Percentiles rank a stretch among this genome's conserved stretches.
phyloP scores from a whole-genome alignment of 164 flowering plant species.

The Magnolia kwangsiensis region DNA sequence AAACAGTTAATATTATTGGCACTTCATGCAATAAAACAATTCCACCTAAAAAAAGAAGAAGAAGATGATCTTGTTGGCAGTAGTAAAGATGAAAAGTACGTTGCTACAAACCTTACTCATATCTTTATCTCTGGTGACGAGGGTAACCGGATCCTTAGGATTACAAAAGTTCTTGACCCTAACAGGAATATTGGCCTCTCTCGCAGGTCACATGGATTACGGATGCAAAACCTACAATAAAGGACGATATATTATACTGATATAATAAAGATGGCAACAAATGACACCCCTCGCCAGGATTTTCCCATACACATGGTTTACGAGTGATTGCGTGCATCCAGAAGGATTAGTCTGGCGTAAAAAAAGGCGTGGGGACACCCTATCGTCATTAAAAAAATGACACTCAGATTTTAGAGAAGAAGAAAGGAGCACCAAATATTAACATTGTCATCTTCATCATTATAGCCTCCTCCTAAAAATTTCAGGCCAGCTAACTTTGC shows the following conservation, averaged over 20 bases:
- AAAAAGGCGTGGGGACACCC: too few species aligned
- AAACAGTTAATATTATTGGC: neutral
- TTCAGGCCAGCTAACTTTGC: neutral
- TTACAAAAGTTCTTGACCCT: conserved; percentile 95
- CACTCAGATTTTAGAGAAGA: neutral
- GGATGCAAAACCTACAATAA: conserved; percentile 84
- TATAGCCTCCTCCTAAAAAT: neutral
- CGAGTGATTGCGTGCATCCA: too few species aligned
- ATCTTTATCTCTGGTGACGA: conserved; percentile 72
- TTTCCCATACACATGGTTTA: too few species aligned
- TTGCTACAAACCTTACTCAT: conserved; percentile 63
- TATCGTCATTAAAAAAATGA: too few species aligned
- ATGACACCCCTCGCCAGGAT: neutral
- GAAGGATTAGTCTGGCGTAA: too few species aligned
- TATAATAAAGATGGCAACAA: neutral
- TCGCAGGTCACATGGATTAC: conserved; percentile 95
- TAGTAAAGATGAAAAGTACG: neutral
- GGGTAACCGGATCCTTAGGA: conserved; percentile 88
- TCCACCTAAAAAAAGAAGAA: too few species aligned
- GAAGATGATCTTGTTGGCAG: too few species aligned
- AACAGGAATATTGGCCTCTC: conserved; percentile 91
- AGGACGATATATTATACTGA: neutral
- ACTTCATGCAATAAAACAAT: neutral
- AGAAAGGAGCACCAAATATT: neutral
- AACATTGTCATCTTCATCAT: too few species aligned